A percentile compares a stretch with the other conserved stretches of the same genome.
Evolutionary conservation across 768 basidiomycete genomes (phyloP).

Genomic region (Pleurotus salmoneostramineus): DNA sequence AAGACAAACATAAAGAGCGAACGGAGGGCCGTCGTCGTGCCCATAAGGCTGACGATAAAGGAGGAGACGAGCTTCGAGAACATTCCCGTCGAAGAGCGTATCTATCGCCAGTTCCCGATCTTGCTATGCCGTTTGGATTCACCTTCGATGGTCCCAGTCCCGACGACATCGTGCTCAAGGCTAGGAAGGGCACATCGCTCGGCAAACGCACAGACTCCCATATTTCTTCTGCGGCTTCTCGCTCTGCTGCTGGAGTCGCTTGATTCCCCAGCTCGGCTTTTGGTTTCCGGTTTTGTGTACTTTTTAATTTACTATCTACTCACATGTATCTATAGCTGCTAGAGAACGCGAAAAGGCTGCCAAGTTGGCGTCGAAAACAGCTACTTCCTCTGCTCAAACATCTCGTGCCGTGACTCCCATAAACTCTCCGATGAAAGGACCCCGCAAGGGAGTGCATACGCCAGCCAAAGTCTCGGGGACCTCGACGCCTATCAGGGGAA

Average conservation of each 20-base stretch:
- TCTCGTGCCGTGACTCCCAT: constrained; percentile 43
- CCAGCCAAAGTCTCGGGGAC: constrained; percentile 32
- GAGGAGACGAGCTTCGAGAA: constrained; percentile 18
- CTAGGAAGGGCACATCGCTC: constrained; percentile 71
- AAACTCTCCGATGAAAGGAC: constrained; percentile 35
- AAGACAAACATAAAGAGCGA: constrained; percentile 31
- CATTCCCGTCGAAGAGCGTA: constrained; percentile 13
- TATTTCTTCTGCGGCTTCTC: constrained; percentile 18
- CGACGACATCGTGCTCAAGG: constrained; percentile 82
- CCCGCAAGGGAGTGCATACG: constrained; percentile 34
- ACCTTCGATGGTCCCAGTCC: constrained; percentile 85
- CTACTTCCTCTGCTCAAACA: constrained; percentile 35
- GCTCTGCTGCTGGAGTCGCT: constrained; percentile 10
- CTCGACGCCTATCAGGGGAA: constrained; percentile 36
- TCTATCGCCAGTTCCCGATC: constrained; percentile 27
- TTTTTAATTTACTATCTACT: constrained; percentile 23
- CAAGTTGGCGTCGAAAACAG: constrained; percentile 42
- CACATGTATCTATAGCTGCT: constrained; percentile 55
- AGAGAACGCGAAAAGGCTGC: constrained; percentile 77
- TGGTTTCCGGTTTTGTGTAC: constrained; percentile 18
- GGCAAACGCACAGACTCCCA: constrained; percentile 23
- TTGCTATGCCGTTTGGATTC: constrained; percentile 39
- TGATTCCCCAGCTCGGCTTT: constrained; percentile 16
- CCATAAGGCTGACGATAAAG: constrained; percentile 22
- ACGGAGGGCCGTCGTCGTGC: constrained; percentile 9